Conservation (phyloP, 352 stramenopile genomes). For the Phytophthora aleatoria region DNA sequence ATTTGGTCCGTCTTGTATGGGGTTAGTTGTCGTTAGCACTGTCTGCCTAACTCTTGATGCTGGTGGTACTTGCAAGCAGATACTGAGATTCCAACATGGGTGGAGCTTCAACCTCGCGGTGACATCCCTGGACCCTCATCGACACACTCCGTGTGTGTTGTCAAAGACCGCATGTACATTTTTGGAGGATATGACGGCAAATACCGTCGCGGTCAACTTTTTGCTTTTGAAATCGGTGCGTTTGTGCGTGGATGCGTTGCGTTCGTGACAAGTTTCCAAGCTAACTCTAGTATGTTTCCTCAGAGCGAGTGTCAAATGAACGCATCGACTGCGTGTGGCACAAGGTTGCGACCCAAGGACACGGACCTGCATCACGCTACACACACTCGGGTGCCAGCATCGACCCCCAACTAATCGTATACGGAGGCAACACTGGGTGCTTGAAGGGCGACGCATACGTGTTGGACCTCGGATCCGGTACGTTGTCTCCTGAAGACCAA, state of each 20-base stretch:
- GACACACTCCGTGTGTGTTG: slow-evolving; percentile 59
- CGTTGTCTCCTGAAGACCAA: not conserved
- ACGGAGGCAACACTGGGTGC: slow-evolving; percentile 62
- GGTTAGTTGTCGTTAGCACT: not conserved
- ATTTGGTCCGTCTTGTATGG: slow-evolving; percentile 39
- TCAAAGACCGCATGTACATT: slow-evolving; percentile 59
- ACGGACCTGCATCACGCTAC: slow-evolving; percentile 47
- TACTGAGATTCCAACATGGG: slow-evolving; percentile 47
- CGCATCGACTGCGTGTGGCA: slow-evolving; percentile 46
- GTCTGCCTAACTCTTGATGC: slow-evolving; percentile 6
- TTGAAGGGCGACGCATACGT: slow-evolving; percentile 64
- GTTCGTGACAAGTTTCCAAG: not conserved
- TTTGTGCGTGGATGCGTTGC: not conserved
- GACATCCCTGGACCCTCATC: slow-evolving; percentile 52
- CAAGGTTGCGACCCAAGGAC: slow-evolving; percentile 45
- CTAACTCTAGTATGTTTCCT: slow-evolving; percentile 6
- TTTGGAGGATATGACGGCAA: slow-evolving; percentile 72
- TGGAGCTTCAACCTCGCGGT: slow-evolving; percentile 44
- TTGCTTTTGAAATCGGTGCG: slow-evolving; percentile 52
- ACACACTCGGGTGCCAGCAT: slow-evolving; percentile 56
- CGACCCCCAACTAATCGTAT: slow-evolving; percentile 56
- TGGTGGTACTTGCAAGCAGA: slow-evolving; percentile 25
- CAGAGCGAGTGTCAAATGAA: slow-evolving; percentile 39
- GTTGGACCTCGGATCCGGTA: slow-evolving; percentile 51
- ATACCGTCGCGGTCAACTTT: slow-evolving; percentile 51